Conservation (phyloP, 495 filamentous ascomycete species). For the Cladorrhinum samala region DNA sequence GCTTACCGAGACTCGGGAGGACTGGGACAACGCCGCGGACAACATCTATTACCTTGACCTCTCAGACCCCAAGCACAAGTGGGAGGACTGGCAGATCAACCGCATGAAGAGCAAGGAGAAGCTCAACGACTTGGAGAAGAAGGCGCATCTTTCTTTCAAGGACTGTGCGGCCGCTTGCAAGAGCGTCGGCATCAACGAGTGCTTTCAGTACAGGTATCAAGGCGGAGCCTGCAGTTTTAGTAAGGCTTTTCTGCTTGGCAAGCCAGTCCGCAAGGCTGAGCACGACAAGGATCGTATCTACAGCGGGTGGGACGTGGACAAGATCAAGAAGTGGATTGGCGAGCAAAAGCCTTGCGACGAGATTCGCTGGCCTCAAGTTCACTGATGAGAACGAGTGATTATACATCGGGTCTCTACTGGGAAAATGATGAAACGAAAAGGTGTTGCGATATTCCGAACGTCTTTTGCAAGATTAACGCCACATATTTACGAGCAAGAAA, state of each 20-base stretch:
- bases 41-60: conserved; percentile 35
- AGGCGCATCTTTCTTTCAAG: conserved; percentile 35
- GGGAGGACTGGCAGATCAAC: conserved; percentile 22
- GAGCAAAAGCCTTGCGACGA: conserved; percentile 24
- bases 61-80: conserved; percentile 5
- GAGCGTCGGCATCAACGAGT: conserved; percentile 24
- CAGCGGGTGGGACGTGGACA: conserved; percentile 36
- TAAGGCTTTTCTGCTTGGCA: conserved; percentile 28
- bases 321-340: conserved; percentile 27
- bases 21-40: conserved; percentile 47
- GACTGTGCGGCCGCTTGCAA: conserved; percentile 40
- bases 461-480: too few species aligned
- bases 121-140: conserved; percentile 29
- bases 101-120: conserved; percentile 26
- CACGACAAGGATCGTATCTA: conserved; percentile 12
- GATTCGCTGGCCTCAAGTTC: conserved; percentile 29
- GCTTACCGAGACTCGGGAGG: conserved; percentile 28
- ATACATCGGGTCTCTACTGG: too few species aligned
- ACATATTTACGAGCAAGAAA: too few species aligned
- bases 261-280: conserved; percentile 19
- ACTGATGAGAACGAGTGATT: too few species aligned
- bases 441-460: too few species aligned
- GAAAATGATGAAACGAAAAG: too few species aligned
- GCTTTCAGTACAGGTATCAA: conserved; percentile 33
- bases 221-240: conserved; percentile 27